A percentile compares a stretch with the other conserved stretches of the same genome.
These are phyloP conservation scores for Talaromyces borbonicus DNA, from an alignment of 495 filamentous ascomycete species.

Conservation along the genomic window DNA sequence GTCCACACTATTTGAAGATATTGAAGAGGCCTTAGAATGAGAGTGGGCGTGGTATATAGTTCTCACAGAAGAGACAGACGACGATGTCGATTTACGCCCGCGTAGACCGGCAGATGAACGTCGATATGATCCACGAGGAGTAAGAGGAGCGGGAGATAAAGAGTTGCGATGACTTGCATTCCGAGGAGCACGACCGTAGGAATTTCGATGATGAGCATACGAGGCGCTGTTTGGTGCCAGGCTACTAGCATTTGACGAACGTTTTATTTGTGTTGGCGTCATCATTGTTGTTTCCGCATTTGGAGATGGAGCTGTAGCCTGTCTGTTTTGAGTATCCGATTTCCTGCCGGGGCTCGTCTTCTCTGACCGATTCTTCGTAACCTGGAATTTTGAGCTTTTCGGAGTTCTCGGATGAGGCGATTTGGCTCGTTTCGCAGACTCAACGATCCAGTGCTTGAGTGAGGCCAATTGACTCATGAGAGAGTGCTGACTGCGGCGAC, in stretches of 20 bases:
- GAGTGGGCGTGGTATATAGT: constrained; percentile 80
- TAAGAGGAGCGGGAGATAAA: constrained; percentile 79
- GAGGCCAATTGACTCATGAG: constrained; percentile 71
- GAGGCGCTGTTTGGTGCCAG: constrained; percentile 37
- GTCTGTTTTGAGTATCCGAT: constrained; percentile 28
- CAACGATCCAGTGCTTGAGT: constrained; percentile 81
- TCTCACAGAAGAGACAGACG: constrained; percentile 85
- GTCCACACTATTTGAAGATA: constrained; percentile 70
- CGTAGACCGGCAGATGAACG: constrained; percentile 66
- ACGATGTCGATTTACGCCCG: constrained; percentile 92
- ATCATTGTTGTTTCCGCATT: constrained; percentile 19
- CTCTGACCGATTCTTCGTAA: constrained; percentile 32
- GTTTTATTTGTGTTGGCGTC: constrained; percentile 32
- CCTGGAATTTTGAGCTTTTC: constrained; percentile 14
- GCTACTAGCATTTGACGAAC: constrained; percentile 35
- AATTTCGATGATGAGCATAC: constrained; percentile 35
- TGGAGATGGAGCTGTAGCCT: constrained; percentile 12
- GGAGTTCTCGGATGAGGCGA: constrained; percentile 44
- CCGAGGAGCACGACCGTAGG: constrained; percentile 38
- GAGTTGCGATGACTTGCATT: constrained; percentile 65
- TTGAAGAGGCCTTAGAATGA: constrained; percentile 90
- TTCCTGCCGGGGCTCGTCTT: constrained; percentile 35
- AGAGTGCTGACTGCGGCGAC: constrained; percentile 55
- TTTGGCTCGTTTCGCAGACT: constrained; percentile 62
- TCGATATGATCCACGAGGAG: constrained; percentile 74